Evolutionary conservation across 2,329 filamentous ascomycete genomes (phyloP).

Genomic region (Penicillium olsonii): DNA sequence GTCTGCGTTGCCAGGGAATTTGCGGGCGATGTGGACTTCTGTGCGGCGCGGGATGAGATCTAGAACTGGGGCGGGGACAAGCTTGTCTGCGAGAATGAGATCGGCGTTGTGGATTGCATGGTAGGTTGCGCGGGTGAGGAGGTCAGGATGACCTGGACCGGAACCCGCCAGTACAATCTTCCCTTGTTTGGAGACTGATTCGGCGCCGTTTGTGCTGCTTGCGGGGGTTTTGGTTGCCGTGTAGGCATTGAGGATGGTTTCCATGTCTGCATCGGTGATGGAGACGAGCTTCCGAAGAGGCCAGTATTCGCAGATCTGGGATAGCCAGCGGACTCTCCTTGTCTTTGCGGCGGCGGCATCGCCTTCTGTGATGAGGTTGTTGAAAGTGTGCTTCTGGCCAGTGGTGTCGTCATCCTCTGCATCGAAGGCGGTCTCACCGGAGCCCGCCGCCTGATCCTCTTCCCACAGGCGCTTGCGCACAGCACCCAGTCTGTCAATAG

Average conservation of each 20-base stretch:
- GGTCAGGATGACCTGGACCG: constrained; percentile 87
- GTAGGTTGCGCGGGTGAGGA: constrained; percentile 70
- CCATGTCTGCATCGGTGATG: constrained; percentile 78
- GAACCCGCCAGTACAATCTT: constrained; percentile 86
- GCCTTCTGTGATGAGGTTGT: constrained; percentile 72
- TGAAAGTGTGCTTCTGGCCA: constrained; percentile 76
- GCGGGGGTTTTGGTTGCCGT: constrained; percentile 32
- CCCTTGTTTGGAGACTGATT: constrained; percentile 49
- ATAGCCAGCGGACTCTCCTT: constrained; percentile 85
- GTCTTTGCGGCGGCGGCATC: constrained; percentile 74
- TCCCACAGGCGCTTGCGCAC: constrained; percentile 71
- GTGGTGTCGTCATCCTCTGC: constrained; percentile 52
- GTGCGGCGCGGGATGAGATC: constrained; percentile 89
- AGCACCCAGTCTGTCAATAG: constrained; percentile 75
- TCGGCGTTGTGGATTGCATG: constrained; percentile 51
- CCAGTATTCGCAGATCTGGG: constrained; percentile 99
- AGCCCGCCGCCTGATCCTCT: constrained; percentile 63
- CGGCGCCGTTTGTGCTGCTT: constrained; percentile 14
- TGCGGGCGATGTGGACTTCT: constrained; percentile 86
- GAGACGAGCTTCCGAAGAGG: constrained; percentile 77
- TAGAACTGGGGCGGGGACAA: constrained; percentile 74
- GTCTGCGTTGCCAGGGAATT: constrained; percentile 97
- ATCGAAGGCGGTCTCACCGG: constrained; percentile 45
- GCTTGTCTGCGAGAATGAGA: constrained; percentile 55
- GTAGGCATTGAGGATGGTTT: constrained; percentile 74